Base-by-base conservation (phyloP, 208 protist species). In the Leptomonas pyrrhocoris region DNA sequence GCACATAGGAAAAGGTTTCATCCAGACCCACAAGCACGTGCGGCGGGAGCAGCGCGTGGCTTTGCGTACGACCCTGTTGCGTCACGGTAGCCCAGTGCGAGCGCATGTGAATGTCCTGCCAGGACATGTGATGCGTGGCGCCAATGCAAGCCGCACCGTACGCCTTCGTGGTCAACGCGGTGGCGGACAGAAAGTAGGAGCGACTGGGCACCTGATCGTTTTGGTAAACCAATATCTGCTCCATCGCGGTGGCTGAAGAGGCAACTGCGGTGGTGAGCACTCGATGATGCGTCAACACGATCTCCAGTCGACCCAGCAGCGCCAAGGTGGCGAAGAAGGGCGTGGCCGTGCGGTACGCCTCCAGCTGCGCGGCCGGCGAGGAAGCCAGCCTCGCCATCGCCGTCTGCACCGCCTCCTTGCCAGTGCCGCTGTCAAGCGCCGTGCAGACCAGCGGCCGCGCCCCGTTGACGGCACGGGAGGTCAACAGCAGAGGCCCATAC, bases 1-100 rank as follows among this genome's bases (percentile, higher is more conserved):
- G 78, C 5, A 93, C 72, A 65, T 92, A 93, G 21, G 80, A 90
- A 73, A 90, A 90, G 15, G 90, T 93, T 23, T 77, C 66, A 31
- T 79, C 87, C 0, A 95, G 69, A 1, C 90, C 90, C 13, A 89
- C 73, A 25, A 84, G 68, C n/a, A 87, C 38, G 1, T 75, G 77
- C 18, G 85, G 57, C 6, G 63, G 59, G 38, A 67, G 63, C 25
- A 95, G 67, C 4, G 76, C 74, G 57, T 82, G 77, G 2, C 70
- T 77, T 23, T 68, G 58, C 13, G 63, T 80, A 12, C 63, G 65
- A n/a, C 78, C 68, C 42, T 74, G 27, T 62, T 93, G 90, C 16
- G 74, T 73, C 15, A 54, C 66, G 42, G 74, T 68, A 11, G 72
- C 74, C 68, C 65, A 86, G 30, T 83, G 74, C n/a, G 67, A 45